Percentiles rank a stretch among this genome's conserved stretches.
phyloP scores from a whole-genome alignment of 768 basidiomycete genomes.

The Sarcodon sp. region DNA sequence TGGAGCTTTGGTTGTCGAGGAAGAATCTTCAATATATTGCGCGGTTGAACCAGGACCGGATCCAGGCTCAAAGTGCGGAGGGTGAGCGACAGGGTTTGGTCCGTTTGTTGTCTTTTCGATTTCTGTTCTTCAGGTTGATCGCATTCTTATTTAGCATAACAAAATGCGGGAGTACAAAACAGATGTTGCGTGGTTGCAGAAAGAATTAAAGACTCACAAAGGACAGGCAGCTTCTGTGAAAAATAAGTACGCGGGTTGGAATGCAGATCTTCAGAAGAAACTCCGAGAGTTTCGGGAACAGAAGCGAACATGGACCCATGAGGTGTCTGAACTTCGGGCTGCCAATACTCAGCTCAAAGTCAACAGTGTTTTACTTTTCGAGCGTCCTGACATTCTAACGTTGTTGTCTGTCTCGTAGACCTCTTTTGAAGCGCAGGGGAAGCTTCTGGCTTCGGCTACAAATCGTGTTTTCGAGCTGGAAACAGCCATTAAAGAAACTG shows the following conservation, averaged over 20 bases:
- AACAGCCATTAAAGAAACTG: conserved; percentile 65
- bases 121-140: background rate
- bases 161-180: conserved; percentile 67
- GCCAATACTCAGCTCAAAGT: conserved; percentile 65
- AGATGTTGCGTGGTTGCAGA: conserved; percentile 53
- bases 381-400: background rate
- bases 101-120: conserved; percentile 11
- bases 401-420: conserved; percentile 27
- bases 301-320: conserved; percentile 62
- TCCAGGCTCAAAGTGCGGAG: conserved; percentile 64
- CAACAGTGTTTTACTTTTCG: background rate
- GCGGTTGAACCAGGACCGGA: conserved; percentile 62
- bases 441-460: conserved; percentile 55
- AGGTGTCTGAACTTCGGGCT: conserved; percentile 54
- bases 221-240: conserved; percentile 61
- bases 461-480: conserved; percentile 57
- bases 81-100: conserved; percentile 75
- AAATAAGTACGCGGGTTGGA: conserved; percentile 77
- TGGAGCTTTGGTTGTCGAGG: conserved; percentile 73
- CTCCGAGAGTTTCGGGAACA: conserved; percentile 66
- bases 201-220: conserved; percentile 61
- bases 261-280: conserved; percentile 66
- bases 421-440: conserved; percentile 54
- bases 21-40: conserved; percentile 77
- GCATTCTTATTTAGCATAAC: conserved; percentile 43